Percentiles rank a stretch among this genome's conserved stretches.
phyloP scores from a whole-genome alignment of 1,284 basidiomycete genomes.

The Irpex sp. region DNA sequence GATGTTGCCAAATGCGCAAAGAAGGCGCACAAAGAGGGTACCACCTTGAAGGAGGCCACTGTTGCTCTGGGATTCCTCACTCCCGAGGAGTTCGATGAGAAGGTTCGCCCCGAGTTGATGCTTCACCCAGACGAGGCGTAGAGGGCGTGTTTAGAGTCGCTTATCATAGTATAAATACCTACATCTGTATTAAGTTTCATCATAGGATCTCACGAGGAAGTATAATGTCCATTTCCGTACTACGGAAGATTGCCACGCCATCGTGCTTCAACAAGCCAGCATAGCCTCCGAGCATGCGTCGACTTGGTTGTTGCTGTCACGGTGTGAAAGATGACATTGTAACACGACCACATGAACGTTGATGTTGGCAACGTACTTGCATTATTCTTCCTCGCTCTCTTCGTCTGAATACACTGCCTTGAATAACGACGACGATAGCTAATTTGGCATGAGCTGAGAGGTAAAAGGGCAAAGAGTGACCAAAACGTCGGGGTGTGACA shows the following conservation, averaged over 20 bases:
- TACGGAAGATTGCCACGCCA: neutral
- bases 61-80: constrained; percentile 85
- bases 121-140: constrained; percentile 64
- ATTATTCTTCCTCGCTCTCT: neutral
- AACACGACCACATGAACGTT: neutral
- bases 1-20: constrained; percentile 98
- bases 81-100: constrained; percentile 91
- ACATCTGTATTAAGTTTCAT: constrained; percentile 2
- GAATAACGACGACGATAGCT: neutral
- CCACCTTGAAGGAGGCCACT: constrained; percentile 93
- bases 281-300: neutral
- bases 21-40: constrained; percentile 98
- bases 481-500: constrained; percentile 8
- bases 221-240: neutral
- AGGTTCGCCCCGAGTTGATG: constrained; percentile 94
- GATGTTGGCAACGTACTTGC: neutral
- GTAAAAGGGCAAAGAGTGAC: neutral
- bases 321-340: neutral
- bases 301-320: neutral
- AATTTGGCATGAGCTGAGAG: neutral
- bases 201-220: neutral
- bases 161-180: neutral
- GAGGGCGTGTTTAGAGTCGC: constrained; percentile 2
- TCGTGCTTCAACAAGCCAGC: neutral
- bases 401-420: neutral